Conservation (phyloP, 495 filamentous ascomycete species). For the Viridothelium virens region DNA sequence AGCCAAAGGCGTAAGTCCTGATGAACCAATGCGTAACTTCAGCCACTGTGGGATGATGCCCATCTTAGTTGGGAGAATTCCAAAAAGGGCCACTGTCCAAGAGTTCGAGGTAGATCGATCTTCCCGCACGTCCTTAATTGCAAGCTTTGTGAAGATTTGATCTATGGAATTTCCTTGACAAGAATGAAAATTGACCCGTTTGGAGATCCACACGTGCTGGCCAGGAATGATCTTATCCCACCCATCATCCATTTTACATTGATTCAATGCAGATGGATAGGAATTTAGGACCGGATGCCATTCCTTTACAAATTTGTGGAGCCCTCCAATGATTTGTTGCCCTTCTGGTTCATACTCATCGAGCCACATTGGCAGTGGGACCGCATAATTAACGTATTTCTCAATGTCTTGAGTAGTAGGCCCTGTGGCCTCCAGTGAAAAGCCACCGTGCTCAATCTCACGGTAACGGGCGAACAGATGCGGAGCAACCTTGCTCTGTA, state of each 20-base stretch:
- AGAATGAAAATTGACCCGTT: background rate
- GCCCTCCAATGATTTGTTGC: background rate
- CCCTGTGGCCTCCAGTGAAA: background rate
- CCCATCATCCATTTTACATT: slow-evolving; percentile 15
- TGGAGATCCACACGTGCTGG: background rate
- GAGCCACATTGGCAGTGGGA: slow-evolving; percentile 16
- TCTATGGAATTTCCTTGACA: too few species aligned
- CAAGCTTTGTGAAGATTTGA: too few species aligned
- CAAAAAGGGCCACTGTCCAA: background rate
- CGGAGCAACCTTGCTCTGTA: slow-evolving; percentile 20
- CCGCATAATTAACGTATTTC: slow-evolving; percentile 11
- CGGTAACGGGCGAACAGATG: slow-evolving; percentile 15
- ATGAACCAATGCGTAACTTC: background rate
- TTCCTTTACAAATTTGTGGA: slow-evolving; percentile 18
- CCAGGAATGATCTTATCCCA: slow-evolving; percentile 14
- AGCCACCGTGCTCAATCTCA: background rate
- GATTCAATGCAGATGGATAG: slow-evolving; percentile 9
- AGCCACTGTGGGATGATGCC: slow-evolving; percentile 7
- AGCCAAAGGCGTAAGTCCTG: background rate
- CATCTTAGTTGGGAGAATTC: background rate
- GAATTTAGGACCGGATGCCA: slow-evolving; percentile 20
- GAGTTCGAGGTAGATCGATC: background rate
- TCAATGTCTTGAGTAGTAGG: background rate
- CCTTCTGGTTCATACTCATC: slow-evolving; percentile 15
- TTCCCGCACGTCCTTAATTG: background rate